Evolutionary conservation across 108 stramenopile genomes (phyloP), one percentile per base, ranked within the genome.

Genomic region (Poteriospumella lacustris): DNA sequence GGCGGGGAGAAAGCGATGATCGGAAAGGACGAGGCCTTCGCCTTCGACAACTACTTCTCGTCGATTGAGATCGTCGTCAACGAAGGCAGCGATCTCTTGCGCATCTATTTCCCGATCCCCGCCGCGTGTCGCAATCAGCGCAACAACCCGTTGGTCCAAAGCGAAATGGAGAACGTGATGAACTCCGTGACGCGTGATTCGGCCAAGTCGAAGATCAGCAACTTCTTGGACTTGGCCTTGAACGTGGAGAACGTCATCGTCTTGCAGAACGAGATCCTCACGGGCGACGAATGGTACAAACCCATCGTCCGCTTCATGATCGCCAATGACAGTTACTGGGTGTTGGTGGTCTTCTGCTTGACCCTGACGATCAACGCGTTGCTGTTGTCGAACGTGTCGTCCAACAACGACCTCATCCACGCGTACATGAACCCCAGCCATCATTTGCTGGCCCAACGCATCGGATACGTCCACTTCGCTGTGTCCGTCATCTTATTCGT

Each of bases 41-140:
- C 64, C 15, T 68, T 40, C 19, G 34, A 68, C 24, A 36, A 40
- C 24, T 68, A 68, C 24, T 68, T 68, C 64, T 12, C 64, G 19
- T 36, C 28, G 12, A 68, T 68, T 68, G 64, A 68, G 36, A 39
- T 68, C 15, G 12, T 68, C 12, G 12, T 68, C 12, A 56, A 56
- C 24, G 24, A 56, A 24, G n/a, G n/a, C 24, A 19, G 64, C 19
- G 24, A 39, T 19, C 36, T 68, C 19, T 19, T 40, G 12, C 64
- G 64, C 36, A 40, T 68, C 24, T 39, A 68, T 36, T 68, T 68
- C 40, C 64, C 64, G 19, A 40, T 68, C 24, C 64, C 64, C 15
- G 64, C 36, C 24, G 34, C 19, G 64, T 68, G 64, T 68, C 64
- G 39, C 19, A 36, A 19, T 68, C 64, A 68, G 24, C 15, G 12